phyloP scores from a whole-genome alignment of 371 early-diverging fungal genomes.

The Vittaforma corneae region DNA sequence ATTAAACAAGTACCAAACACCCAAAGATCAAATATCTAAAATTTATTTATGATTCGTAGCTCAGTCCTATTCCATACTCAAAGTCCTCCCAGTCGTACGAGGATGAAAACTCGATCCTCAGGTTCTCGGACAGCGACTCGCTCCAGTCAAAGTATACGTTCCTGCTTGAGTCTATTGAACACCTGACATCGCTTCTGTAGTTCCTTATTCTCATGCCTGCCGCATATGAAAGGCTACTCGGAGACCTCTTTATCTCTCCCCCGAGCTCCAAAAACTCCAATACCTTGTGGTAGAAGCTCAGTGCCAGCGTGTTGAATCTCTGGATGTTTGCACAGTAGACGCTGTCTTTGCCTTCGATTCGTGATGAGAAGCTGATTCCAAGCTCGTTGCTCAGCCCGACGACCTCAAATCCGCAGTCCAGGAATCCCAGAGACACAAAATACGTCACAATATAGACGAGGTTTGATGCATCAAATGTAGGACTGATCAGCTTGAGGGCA shows the following conservation, averaged over 20 bases:
- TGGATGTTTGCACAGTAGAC: conserved; percentile 32
- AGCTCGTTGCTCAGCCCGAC: conserved; percentile 18
- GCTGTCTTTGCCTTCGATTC: conserved; percentile 17
- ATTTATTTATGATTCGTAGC: conserved; percentile 16
- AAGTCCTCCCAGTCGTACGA: conserved; percentile 16
- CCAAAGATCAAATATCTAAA: background rate
- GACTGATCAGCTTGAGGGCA: conserved; percentile 41
- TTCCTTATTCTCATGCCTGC: conserved; percentile 27
- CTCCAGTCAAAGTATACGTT: conserved; percentile 16
- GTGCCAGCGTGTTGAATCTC: conserved; percentile 34
- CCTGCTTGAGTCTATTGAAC: conserved; percentile 17
- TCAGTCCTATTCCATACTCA: conserved; percentile 17
- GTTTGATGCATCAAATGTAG: conserved; percentile 30
- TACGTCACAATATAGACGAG: conserved; percentile 35
- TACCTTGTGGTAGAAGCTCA: conserved; percentile 28
- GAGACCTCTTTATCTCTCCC: conserved; percentile 2
- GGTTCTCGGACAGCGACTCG: conserved; percentile 35
- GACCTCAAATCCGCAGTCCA: conserved; percentile 32
- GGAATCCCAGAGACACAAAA: conserved; percentile 25
- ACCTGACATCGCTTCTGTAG: conserved; percentile 23
- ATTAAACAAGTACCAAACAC: too few species aligned
- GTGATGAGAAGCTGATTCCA: conserved; percentile 31
- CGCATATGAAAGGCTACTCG: background rate
- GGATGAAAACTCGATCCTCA: conserved; percentile 16
- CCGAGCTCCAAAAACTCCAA: conserved; percentile 26